These are phyloP conservation scores for Cladosporium sp. DNA, from an alignment of 2,329 filamentous ascomycete genomes.

Conservation along the genomic window DNA sequence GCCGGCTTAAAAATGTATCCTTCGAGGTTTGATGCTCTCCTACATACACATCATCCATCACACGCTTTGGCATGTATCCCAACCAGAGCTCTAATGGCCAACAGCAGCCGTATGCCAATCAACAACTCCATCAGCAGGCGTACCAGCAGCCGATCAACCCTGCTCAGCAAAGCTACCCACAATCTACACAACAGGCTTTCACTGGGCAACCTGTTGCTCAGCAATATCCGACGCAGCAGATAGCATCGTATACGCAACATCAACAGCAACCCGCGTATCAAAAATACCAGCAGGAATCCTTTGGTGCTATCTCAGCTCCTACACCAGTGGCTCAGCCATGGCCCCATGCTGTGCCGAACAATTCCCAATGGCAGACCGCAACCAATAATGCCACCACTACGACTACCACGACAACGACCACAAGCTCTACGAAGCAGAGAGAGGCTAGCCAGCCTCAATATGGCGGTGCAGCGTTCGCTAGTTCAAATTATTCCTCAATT, in stretches of 20 bases:
- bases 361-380: background rate
- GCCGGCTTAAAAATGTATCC: too few species aligned
- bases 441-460: background rate
- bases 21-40: too few species aligned
- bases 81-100: background rate
- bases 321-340: background rate
- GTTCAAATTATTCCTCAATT: background rate
- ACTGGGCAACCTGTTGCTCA: background rate
- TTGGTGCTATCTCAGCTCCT: background rate
- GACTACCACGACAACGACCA: conserved; percentile 9
- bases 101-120: background rate
- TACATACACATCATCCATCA: too few species aligned
- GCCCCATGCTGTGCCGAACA: background rate
- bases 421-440: background rate
- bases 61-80: background rate
- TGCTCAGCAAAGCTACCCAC: background rate
- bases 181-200: background rate
- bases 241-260: background rate
- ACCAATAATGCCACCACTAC: conserved; percentile 5
- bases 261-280: background rate
- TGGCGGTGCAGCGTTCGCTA: background rate
- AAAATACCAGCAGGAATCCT: background rate
- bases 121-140: background rate
- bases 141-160: background rate
- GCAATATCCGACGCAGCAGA: background rate